Conservation (phyloP, 306 rosid species). For the Trifolium pratense region DNA sequence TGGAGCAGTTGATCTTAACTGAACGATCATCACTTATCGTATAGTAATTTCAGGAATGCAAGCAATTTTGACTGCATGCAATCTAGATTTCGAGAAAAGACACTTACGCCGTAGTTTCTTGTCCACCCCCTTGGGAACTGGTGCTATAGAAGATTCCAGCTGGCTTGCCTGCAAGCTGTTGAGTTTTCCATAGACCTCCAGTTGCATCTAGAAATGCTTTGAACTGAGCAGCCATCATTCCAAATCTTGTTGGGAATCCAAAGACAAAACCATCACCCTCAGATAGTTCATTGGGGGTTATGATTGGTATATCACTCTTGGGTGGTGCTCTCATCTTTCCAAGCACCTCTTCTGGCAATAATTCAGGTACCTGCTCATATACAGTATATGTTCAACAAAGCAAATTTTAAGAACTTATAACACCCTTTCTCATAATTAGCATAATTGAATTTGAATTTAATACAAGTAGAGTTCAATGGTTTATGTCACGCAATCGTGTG, state of each 20-base stretch:
- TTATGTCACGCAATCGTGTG: too few relatives aligned
- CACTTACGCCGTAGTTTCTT: background rate
- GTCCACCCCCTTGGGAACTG: background rate
- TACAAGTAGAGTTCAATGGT: too few relatives aligned
- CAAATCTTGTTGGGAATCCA: background rate
- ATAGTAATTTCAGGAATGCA: too few relatives aligned
- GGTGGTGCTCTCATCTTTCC: constrained; percentile 1
- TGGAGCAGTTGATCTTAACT: too few relatives aligned
- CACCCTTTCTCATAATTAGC: too few relatives aligned
- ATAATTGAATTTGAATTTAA: too few relatives aligned
- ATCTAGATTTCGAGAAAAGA: too few relatives aligned
- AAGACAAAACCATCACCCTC: background rate
- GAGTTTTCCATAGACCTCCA: background rate
- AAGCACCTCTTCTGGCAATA: background rate
- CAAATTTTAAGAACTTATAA: too few relatives aligned
- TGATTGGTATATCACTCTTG: background rate
- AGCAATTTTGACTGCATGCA: too few relatives aligned
- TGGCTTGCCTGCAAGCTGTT: background rate
- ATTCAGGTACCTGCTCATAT: background rate
- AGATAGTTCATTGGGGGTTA: background rate
- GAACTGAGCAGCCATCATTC: background rate
- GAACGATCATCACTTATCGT: too few relatives aligned
- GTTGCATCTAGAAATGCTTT: constrained; percentile 7
- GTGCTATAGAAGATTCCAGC: background rate
- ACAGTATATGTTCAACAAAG: background rate